Evolutionary conservation across 2,329 filamentous ascomycete genomes (phyloP).

Genomic region (Laburnicola sp.): DNA sequence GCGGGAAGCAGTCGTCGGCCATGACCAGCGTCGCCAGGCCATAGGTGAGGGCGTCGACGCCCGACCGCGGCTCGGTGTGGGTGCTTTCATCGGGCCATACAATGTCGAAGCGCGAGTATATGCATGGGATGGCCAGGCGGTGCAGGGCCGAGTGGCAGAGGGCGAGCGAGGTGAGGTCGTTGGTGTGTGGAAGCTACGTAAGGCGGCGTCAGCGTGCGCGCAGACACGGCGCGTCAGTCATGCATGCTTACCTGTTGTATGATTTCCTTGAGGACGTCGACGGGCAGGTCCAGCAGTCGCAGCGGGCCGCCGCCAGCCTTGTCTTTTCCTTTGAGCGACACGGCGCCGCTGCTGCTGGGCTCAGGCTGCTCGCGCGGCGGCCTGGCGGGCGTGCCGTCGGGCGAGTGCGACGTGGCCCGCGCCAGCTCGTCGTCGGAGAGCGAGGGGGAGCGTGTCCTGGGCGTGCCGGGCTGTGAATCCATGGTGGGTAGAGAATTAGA

Average conservation of each 20-base stretch:
- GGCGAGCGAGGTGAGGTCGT: conserved; percentile 77
- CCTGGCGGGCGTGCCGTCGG: conserved; percentile 25
- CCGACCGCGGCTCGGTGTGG: conserved; percentile 66
- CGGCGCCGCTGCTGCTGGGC: conserved; percentile 32
- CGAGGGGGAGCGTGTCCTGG: conserved; percentile 26
- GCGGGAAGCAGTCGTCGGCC: conserved; percentile 66
- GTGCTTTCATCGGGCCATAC: conserved; percentile 78
- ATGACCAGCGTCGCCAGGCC: conserved; percentile 79
- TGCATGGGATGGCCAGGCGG: conserved; percentile 72
- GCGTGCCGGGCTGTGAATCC: conserved; percentile 25
- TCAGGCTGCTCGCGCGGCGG: conserved; percentile 19
- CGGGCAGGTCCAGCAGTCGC: conserved; percentile 71
- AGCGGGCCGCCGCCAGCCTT: conserved; percentile 59
- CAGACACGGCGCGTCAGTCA: not conserved
- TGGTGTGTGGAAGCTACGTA: conserved; percentile 72
- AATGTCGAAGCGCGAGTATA: conserved; percentile 85
- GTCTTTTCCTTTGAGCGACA: conserved; percentile 55
- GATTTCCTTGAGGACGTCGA: conserved; percentile 77
- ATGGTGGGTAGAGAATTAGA: conserved; percentile 31
- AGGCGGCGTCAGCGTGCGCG: conserved; percentile 17
- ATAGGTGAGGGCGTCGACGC: conserved; percentile 81
- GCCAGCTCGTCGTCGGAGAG: conserved; percentile 29
- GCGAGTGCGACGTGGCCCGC: conserved; percentile 23
- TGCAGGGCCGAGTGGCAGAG: conserved; percentile 78
- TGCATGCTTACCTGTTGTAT: conserved; percentile 67